Evolutionary conservation across 2,329 filamentous ascomycete genomes (phyloP).

Genomic region (Fusarium algeriense): DNA sequence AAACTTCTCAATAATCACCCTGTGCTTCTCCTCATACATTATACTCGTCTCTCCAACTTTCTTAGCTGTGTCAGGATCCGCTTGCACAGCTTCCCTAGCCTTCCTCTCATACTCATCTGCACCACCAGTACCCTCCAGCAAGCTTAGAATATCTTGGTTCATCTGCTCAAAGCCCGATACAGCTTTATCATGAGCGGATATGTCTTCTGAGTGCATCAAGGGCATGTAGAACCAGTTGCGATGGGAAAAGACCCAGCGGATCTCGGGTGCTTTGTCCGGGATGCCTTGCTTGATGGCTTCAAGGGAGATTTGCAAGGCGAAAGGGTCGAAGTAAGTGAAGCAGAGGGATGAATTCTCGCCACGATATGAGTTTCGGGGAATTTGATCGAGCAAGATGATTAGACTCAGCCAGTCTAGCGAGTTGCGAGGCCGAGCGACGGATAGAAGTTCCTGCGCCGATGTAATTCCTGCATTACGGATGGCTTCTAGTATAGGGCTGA

Average conservation of each 20-base stretch:
- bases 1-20: conserved; percentile 64
- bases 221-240: conserved; percentile 71
- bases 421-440: conserved; percentile 41
- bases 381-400: conserved; percentile 71
- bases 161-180: conserved; percentile 50
- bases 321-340: conserved; percentile 68
- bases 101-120: conserved; percentile 43
- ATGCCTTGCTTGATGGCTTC: conserved; percentile 52
- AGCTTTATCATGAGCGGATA: conserved; percentile 58
- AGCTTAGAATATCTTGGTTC: conserved; percentile 49
- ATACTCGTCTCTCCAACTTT: conserved; percentile 40
- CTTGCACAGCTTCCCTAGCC: conserved; percentile 47
- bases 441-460: conserved; percentile 49
- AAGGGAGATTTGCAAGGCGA: conserved; percentile 60
- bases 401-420: conserved; percentile 61
- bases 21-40: conserved; percentile 60
- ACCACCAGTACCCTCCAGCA: conserved; percentile 44
- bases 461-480: conserved; percentile 46
- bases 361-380: conserved; percentile 72
- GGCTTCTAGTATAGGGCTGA: conserved; percentile 51
- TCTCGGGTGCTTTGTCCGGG: conserved; percentile 43
- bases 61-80: conserved; percentile 44
- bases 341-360: conserved; percentile 57
- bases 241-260: conserved; percentile 54
- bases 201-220: conserved; percentile 69